phyloP scores from a whole-genome alignment of 2,329 filamentous ascomycete species.

The Alternaria consortialis region DNA sequence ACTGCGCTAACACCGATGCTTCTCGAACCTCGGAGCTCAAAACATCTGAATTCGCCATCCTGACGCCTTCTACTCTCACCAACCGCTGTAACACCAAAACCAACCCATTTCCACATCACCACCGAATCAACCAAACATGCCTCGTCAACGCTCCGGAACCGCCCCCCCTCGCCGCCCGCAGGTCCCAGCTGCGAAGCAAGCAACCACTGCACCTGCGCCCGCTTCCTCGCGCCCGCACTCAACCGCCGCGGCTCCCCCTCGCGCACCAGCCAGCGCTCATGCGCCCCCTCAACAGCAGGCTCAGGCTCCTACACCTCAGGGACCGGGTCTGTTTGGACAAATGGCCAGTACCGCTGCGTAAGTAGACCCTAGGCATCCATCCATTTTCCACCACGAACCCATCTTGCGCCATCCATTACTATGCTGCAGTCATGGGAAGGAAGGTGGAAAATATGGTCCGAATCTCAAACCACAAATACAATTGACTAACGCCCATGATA shows the following conservation, averaged over 20 bases:
- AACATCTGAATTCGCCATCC: conserved; percentile 27
- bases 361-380: conserved; percentile 54
- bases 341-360: conserved; percentile 99
- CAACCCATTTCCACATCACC: conserved; percentile 11
- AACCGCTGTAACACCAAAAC: neutral
- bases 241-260: conserved; percentile 64
- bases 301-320: conserved; percentile 62
- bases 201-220: conserved; percentile 63
- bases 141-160: conserved; percentile 59
- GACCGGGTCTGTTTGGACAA: conserved; percentile 90
- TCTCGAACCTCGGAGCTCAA: conserved; percentile 38
- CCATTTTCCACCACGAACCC: neutral
- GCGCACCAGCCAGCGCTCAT: conserved; percentile 51
- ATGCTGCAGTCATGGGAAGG: neutral
- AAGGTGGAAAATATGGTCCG: neutral
- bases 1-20: conserved; percentile 32
- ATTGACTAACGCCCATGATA: conserved; percentile 51
- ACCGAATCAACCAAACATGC: conserved; percentile 49
- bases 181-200: conserved; percentile 52
- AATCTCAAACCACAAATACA: neutral
- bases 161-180: conserved; percentile 56
- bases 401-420: neutral
- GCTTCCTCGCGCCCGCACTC: conserved; percentile 65
- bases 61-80: conserved; percentile 1
- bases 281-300: conserved; percentile 59